Conservation (phyloP, 306 rosid species). For the Prunus mira region DNA sequence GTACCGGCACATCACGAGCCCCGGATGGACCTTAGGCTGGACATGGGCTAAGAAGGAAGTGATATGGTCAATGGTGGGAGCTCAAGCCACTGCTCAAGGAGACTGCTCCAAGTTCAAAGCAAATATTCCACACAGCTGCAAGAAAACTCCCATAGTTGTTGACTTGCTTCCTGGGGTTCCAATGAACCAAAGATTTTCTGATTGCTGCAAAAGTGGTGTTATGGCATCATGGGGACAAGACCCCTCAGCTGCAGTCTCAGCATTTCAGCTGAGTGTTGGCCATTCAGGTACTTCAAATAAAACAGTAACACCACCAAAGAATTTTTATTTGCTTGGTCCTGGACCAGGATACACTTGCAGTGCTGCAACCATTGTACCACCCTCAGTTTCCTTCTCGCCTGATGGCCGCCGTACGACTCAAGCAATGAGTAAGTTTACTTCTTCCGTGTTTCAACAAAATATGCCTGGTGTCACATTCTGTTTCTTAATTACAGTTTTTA, state of each 20-base stretch:
- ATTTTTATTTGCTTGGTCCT: slow-evolving; percentile 65
- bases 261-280: slow-evolving; percentile 72
- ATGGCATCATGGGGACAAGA: slow-evolving; percentile 63
- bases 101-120: slow-evolving; percentile 72
- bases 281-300: slow-evolving; percentile 69
- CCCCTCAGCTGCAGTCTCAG: slow-evolving; percentile 47
- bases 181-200: slow-evolving; percentile 47
- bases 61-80: slow-evolving; percentile 74
- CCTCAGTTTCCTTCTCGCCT: slow-evolving; percentile 53
- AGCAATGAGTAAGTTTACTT: slow-evolving; percentile 53
- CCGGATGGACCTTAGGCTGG: slow-evolving; percentile 82
- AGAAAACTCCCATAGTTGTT: slow-evolving; percentile 56
- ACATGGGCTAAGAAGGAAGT: slow-evolving; percentile 82
- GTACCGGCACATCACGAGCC: slow-evolving; percentile 53
- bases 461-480: background rate
- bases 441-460: background rate
- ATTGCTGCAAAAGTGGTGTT: slow-evolving; percentile 76
- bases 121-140: slow-evolving; percentile 67
- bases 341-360: slow-evolving; percentile 78
- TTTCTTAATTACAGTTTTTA: background rate
- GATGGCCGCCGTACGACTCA: slow-evolving; percentile 56
- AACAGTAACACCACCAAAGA: slow-evolving; percentile 65
- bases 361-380: slow-evolving; percentile 55
- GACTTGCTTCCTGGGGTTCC: slow-evolving; percentile 72
- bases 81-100: slow-evolving; percentile 84